phyloP scores from a whole-genome alignment of 2,329 filamentous ascomycete genomes.

The Trichophyton schoenleinii region DNA sequence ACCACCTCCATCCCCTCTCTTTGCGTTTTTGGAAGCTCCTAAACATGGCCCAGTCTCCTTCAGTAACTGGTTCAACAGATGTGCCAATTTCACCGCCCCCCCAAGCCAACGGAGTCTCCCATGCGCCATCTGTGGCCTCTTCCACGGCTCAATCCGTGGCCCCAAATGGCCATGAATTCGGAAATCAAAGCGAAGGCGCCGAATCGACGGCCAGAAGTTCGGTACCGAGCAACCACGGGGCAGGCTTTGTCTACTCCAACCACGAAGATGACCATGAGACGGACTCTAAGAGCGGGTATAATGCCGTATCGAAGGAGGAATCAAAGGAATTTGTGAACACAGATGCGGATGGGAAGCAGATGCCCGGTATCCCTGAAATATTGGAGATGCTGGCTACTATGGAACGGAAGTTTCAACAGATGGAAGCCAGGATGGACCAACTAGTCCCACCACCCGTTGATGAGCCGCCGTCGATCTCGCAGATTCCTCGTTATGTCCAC shows the following conservation, averaged over 20 bases:
- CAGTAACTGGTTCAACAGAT: neutral
- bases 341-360: neutral
- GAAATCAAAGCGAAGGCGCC: neutral
- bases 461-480: neutral
- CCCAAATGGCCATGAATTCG: neutral
- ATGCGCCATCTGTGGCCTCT: neutral
- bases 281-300: neutral
- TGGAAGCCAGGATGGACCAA: neutral
- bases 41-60: neutral
- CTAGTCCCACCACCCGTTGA: neutral
- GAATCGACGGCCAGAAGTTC: neutral
- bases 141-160: neutral
- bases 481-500: neutral
- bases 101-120: neutral
- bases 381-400: neutral
- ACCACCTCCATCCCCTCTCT: neutral
- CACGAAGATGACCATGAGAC: neutral
- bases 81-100: neutral
- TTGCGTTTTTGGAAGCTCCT: neutral
- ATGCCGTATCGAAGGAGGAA: neutral
- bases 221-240: neutral
- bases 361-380: constrained; percentile 1
- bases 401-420: neutral
- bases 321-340: neutral
- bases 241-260: neutral